Evolutionary conservation across 345 rosid genomes (phyloP).

Genomic region (Streptanthus diversifolius): DNA sequence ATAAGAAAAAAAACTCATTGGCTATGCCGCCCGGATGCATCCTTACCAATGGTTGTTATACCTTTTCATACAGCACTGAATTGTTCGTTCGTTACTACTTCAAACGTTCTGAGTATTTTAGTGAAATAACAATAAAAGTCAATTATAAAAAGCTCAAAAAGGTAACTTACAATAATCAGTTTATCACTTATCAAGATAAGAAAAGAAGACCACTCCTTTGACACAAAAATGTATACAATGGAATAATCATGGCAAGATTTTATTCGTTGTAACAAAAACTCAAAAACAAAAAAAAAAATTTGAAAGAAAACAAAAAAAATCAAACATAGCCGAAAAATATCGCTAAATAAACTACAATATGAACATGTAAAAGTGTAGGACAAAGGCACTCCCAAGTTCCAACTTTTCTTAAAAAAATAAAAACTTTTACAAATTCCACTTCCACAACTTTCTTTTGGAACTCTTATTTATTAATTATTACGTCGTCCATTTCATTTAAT

Average conservation of each 20-base stretch:
- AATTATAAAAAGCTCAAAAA: slow-evolving; percentile 13
- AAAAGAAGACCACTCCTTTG: slow-evolving; percentile 23
- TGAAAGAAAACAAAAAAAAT: too few species aligned
- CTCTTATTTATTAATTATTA: not conserved
- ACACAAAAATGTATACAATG: slow-evolving; percentile 7
- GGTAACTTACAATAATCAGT: slow-evolving; percentile 1
- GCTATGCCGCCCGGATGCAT: slow-evolving; percentile 15
- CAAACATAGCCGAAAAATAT: not conserved
- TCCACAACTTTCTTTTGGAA: not conserved
- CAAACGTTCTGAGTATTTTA: not conserved
- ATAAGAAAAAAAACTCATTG: not conserved
- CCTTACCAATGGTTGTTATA: slow-evolving; percentile 22
- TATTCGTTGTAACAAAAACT: slow-evolving; percentile 24
- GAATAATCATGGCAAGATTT: slow-evolving; percentile 10
- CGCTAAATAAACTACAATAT: not conserved
- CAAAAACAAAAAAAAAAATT: too few species aligned
- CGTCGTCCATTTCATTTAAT: too few species aligned
- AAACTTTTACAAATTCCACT: too few species aligned
- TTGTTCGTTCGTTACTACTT: slow-evolving; percentile 23
- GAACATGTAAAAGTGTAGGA: slow-evolving; percentile 4
- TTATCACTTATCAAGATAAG: slow-evolving; percentile 28
- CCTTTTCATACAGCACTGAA: slow-evolving; percentile 5
- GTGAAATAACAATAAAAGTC: slow-evolving; percentile 3
- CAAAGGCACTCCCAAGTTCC: not conserved
- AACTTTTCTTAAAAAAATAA: too few species aligned